Percentiles rank a stretch among this genome's conserved stretches.
phyloP scores from a whole-genome alignment of 495 filamentous ascomycete species.

The Cenococcum geophilum region DNA sequence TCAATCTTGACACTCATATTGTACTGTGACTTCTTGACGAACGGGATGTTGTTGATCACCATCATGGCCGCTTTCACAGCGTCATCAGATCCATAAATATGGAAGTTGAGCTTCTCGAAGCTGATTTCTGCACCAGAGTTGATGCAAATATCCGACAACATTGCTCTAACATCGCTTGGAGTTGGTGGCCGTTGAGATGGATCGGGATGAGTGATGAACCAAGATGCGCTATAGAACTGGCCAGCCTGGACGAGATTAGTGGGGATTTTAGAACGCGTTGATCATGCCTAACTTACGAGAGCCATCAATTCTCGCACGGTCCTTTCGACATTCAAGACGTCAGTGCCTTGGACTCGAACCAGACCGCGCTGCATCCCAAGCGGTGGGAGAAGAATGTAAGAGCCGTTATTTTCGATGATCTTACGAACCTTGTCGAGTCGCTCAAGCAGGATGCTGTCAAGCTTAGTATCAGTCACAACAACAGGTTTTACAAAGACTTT shows the following conservation, averaged over 20 bases:
- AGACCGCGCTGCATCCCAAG: conserved; percentile 72
- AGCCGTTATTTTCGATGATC: conserved; percentile 94
- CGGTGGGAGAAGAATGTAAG: conserved; percentile 82
- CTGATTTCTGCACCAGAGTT: conserved; percentile 92
- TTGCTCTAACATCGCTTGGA: conserved; percentile 69
- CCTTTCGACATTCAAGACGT: conserved; percentile 87
- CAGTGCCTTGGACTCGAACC: conserved; percentile 84
- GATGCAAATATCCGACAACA: conserved; percentile 92
- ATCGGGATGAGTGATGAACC: conserved; percentile 83
- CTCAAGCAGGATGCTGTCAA: conserved; percentile 85
- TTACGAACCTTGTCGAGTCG: conserved; percentile 94
- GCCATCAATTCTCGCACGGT: conserved; percentile 93
- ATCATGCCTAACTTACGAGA: conserved; percentile 54
- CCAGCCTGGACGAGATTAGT: conserved; percentile 57
- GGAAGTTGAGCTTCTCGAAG: conserved; percentile 89
- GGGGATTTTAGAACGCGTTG: background rate
- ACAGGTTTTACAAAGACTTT: conserved; percentile 90
- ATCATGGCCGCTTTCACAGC: conserved; percentile 88
- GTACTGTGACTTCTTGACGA: conserved; percentile 78
- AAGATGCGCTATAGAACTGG: conserved; percentile 95
- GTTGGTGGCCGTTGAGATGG: conserved; percentile 65
- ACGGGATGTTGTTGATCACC: conserved; percentile 85
- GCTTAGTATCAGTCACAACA: conserved; percentile 75
- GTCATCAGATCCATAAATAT: conserved; percentile 91
- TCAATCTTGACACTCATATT: conserved; percentile 97